Base-by-base conservation (phyloP, 352 stramenopile species). In the Phytopythium helicoides region DNA sequence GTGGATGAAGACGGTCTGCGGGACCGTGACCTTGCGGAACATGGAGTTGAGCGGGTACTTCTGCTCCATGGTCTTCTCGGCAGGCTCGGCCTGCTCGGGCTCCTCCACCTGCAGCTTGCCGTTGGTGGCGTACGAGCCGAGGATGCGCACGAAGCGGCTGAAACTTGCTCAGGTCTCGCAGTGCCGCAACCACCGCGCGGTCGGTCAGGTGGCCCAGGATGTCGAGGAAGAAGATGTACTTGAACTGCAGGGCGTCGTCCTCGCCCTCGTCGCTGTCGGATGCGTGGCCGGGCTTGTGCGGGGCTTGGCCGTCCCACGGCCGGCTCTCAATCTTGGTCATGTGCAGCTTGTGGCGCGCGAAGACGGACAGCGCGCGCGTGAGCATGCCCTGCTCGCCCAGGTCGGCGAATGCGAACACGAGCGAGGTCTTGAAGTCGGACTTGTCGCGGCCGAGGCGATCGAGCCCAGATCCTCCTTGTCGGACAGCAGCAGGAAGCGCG, bases 1-100 rank as follows among this genome's bases (percentile, higher is more conserved):
- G 51, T 98, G 95, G 48, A 99, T 94, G 59, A 97, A 79, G n/a
- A 98, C 75, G 4, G 90, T 98, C 69, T 96, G 96, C 45, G 86
- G 87, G n/a, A 86, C 60, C 47, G 86, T 84, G 37, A 97, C 80
- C 49, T 81, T 85, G 19, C 79, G 73, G 21, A 97, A 66, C 19
- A 98, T 73, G 14, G 90, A 73, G 42, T 84, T 89, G 33, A 91
- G 45, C 22, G 79, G 71, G 60, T 83, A 86, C 52, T 76, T 81
- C 23, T 81, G 52, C 3, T 64, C 63, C 77, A 88, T 81, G 3
- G 52, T 82, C 22, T 56, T 51, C 5, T 41, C 47, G 15, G 22
- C 31, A 9, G 28, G 14, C 16, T 38, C 18, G 3, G 15, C 15
- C 1, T 18, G 0, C 6, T 23, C 26, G 14, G 12, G 19, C 4